Conservation (phyloP, 805 yeast species). For the Candida tibetensis region DNA sequence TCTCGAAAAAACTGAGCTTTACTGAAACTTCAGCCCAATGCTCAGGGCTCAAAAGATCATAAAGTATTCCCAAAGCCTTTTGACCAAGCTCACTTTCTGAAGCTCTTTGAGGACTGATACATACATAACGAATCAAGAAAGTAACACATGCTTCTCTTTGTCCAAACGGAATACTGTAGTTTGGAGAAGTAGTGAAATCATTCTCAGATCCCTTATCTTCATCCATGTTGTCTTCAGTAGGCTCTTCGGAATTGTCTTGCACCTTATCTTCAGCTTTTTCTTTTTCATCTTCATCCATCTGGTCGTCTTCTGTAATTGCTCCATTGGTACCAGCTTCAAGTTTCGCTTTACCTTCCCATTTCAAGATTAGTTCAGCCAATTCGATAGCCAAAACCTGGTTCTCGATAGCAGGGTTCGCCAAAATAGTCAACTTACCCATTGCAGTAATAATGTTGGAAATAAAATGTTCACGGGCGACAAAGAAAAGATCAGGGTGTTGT, state of each 20-base stretch:
- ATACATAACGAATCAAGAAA: slow-evolving; percentile 80
- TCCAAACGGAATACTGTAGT: slow-evolving; percentile 64
- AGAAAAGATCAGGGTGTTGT: slow-evolving; percentile 80
- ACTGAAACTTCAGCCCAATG: slow-evolving; percentile 91
- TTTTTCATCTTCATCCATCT: slow-evolving; percentile 15
- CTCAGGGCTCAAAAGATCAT: slow-evolving; percentile 64
- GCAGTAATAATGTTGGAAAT: slow-evolving; percentile 86
- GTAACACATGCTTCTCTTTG: slow-evolving; percentile 90
- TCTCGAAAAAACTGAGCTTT: slow-evolving; percentile 81
- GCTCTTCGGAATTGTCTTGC: slow-evolving; percentile 16
- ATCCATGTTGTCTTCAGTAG: slow-evolving; percentile 17
- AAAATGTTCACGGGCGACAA: slow-evolving; percentile 82
- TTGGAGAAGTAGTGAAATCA: slow-evolving; percentile 47
- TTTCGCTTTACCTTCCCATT: slow-evolving; percentile 71
- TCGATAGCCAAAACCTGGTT: slow-evolving; percentile 86
- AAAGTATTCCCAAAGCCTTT: slow-evolving; percentile 74
- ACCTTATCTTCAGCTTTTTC: slow-evolving; percentile 11
- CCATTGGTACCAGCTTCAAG: slow-evolving; percentile 14
- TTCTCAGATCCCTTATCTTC: slow-evolving; percentile 14
- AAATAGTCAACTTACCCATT: slow-evolving; percentile 82
- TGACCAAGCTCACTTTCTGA: slow-evolving; percentile 81
- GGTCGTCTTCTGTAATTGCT: slow-evolving; percentile 15
- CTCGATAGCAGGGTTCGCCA: slow-evolving; percentile 74
- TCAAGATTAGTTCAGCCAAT: slow-evolving; percentile 76
- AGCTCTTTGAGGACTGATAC: slow-evolving; percentile 81